Base-by-base conservation (phyloP, 192 early-diverging fungal genomes). In the Coemansia sp. region DNA sequence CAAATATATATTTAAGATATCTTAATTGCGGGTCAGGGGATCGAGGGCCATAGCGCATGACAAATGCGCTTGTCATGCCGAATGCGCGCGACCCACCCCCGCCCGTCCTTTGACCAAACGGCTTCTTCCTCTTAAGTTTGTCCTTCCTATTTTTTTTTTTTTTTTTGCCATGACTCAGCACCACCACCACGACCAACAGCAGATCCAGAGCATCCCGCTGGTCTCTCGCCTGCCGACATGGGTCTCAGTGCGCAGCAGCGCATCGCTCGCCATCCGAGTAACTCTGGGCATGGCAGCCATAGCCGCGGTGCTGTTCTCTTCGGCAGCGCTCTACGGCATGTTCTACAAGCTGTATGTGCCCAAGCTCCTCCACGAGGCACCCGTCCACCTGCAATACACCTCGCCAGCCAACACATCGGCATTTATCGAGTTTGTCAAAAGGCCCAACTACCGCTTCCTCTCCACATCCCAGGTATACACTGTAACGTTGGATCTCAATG, bases 281-380 rank as follows among this genome's bases (percentile, higher is more conserved):
- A n/a, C 71, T 19, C 67, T 83, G 32, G 76, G 56, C 6, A 32
- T n/a, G 2, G 49, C 54, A 27, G 76, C 76, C 7, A 20, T 75
- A 2, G 17, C 20, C 2, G 38, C 49, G 3, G 58, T 72, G 10
- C 29, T 75, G 0, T 2, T 79, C 20, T 75, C 81, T 8, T 74
- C 81, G 2, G 39, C 67, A 4, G 22, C 41, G 29, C 74, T 86
- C 9, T 89, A 91, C 68, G 75, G 59, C 35, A 43, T 85, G 35
- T 88, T 89, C 74, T 91, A 89, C 82, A 60, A 58, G 11, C 66
- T 85, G 7, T 90, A 89, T 65, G 87, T 91, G 29, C 90, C 90
- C 11, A 85, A 78, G 24, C 86, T 86, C 1, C 54, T 82, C 42
- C 82, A 84, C 41, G 53, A 79, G 12, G 68, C 87, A 14, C 84